Evolutionary conservation across 352 stramenopile genomes (phyloP).

Genomic region (Phytophthora hibernalis): DNA sequence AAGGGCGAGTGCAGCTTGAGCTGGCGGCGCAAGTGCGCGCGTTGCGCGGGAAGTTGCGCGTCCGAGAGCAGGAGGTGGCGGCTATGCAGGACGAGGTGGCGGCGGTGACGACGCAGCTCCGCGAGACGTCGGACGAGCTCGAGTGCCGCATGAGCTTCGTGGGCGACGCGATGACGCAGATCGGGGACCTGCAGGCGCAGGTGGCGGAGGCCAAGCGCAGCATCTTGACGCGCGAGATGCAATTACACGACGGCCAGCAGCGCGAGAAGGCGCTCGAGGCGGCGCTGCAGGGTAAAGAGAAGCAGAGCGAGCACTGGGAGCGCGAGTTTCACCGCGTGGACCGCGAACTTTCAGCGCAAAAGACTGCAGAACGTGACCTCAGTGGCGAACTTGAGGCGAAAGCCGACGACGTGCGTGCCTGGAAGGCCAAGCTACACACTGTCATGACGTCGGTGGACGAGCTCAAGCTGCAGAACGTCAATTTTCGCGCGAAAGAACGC

Average conservation of each 20-base stretch:
- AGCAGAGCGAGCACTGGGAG: slow-evolving; percentile 63
- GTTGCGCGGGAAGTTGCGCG: slow-evolving; percentile 41
- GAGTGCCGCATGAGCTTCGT: slow-evolving; percentile 64
- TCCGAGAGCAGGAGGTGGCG: slow-evolving; percentile 43
- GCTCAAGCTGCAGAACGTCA: slow-evolving; percentile 42
- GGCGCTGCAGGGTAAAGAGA: slow-evolving; percentile 42
- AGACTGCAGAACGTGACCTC: slow-evolving; percentile 22
- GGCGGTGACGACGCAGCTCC: slow-evolving; percentile 50
- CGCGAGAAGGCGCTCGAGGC: slow-evolving; percentile 39
- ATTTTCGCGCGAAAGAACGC: slow-evolving; percentile 33
- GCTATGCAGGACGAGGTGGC: slow-evolving; percentile 48
- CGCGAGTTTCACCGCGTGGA: slow-evolving; percentile 47
- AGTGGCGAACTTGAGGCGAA: slow-evolving; percentile 25
- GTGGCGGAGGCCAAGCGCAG: slow-evolving; percentile 53
- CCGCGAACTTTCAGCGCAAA: slow-evolving; percentile 32
- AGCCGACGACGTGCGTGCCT: slow-evolving; percentile 41
- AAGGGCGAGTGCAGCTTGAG: slow-evolving; percentile 41
- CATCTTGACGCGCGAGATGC: slow-evolving; percentile 70
- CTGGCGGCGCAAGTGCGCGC: slow-evolving; percentile 45
- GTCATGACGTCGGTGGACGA: slow-evolving; percentile 40
- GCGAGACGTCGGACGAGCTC: slow-evolving; percentile 64
- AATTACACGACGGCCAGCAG: slow-evolving; percentile 58
- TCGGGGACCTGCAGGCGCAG: slow-evolving; percentile 50
- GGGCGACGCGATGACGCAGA: slow-evolving; percentile 48
- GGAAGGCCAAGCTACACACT: slow-evolving; percentile 56